Evolutionary conservation across 352 stramenopile genomes (phyloP), one percentile per base, ranked within the genome.

Genomic region (Globisporangium irregulare): DNA sequence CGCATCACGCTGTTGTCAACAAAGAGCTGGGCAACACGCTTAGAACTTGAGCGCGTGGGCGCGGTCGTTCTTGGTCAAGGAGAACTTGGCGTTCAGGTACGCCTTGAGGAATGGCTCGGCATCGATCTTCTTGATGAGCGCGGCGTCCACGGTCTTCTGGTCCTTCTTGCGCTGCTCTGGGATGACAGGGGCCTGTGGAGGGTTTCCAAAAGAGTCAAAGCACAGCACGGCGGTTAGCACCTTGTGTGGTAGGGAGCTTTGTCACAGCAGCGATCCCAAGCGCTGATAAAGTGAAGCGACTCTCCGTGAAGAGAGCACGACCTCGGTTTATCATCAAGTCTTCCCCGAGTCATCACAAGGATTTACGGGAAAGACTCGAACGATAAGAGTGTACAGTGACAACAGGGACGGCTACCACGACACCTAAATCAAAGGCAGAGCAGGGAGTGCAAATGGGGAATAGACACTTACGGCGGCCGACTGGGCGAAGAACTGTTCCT

Each of bases 21-120:
- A 62, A 65, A 70, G 62, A 54, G 66, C 36, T 36, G 53, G 27
- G n/a, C 59, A 64, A 61, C 68, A 61, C 68, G 70, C 77, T 90
- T 99, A 99, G 82, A 99, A 99, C 80, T 98, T 97, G 86, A 99
- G 98, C 68, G 98, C 94, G 89, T 99, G 98, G 53, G 94, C 97
- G 69, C 93, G 95, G 81, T 99, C 97, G 78, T 93, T 96, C 78
- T 99, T 99, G 71, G 83, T 97, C 61, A 99, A 83, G 71, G 93
- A 96, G 87, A 99, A 99, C 77, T 98, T 98, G 58, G 95, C 95
- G 73, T 98, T 97, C 72, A 99, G 80, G 93, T 99, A 99, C 61
- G 89, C 93, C 84, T 99, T 98, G 73, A 99, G 87, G 87, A 99
- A 96, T 55, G 89, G 84, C 69, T 94, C 90, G 48, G 81, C 82